These are phyloP conservation scores for Meripilus lineatus DNA, from an alignment of 1,284 basidiomycete species.

Conservation along the genomic window DNA sequence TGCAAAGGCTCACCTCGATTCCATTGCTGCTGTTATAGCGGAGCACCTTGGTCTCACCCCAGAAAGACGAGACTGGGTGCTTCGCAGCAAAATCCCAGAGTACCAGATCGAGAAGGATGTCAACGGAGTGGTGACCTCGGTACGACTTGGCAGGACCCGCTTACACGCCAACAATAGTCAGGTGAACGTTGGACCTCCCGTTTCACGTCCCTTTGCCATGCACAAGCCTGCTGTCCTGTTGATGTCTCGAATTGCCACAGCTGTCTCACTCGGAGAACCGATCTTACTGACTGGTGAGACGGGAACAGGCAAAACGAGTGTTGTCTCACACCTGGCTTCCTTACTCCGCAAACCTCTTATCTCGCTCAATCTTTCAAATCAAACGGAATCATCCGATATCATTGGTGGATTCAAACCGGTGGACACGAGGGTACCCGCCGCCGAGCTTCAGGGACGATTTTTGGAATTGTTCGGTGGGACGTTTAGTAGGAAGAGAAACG, in stretches of 20 bases:
- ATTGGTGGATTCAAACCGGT: conserved; percentile 96
- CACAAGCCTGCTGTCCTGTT: conserved; percentile 83
- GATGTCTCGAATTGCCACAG: conserved; percentile 78
- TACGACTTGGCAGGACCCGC: conserved; percentile 53
- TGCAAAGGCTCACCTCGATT: conserved; percentile 45
- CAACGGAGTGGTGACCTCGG: conserved; percentile 51
- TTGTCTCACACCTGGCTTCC: conserved; percentile 84
- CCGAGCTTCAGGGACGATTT: conserved; percentile 74
- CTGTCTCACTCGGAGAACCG: conserved; percentile 77
- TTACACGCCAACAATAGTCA: conserved; percentile 42
- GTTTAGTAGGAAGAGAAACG: conserved; percentile 90
- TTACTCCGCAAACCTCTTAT: conserved; percentile 77
- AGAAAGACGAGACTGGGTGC: conserved; percentile 53
- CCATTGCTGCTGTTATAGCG: conserved; percentile 51
- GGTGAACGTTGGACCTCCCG: conserved; percentile 28
- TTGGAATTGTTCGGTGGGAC: conserved; percentile 82
- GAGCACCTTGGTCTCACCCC: conserved; percentile 61
- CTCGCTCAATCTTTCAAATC: conserved; percentile 93
- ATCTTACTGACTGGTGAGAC: conserved; percentile 95
- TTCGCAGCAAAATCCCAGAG: conserved; percentile 60
- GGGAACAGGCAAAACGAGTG: conserved; percentile 97
- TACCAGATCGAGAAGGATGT: conserved; percentile 64
- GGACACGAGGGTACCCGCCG: conserved; percentile 78
- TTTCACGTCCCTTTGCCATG: conserved; percentile 76
- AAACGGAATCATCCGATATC: conserved; percentile 94